phyloP scores from a whole-genome alignment of 202 grass and related monocot species.

The Zizania palustris region DNA sequence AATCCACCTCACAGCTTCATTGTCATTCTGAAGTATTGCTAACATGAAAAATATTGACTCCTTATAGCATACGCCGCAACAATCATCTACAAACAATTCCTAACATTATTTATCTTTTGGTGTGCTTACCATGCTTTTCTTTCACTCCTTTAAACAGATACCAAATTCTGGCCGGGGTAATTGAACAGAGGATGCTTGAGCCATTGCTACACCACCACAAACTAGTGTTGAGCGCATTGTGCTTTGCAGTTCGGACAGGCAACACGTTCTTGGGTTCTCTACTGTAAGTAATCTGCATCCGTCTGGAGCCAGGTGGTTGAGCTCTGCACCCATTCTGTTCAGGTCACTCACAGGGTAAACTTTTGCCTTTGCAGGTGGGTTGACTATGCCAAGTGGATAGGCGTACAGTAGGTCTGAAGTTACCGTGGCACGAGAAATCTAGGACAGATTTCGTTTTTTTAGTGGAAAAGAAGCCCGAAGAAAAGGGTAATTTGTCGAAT shows the following conservation, averaged over 20 bases:
- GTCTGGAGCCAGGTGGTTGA: slow-evolving; percentile 3
- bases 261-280: slow-evolving; percentile 95
- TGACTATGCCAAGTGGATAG: slow-evolving; percentile 83
- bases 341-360: slow-evolving; percentile 39
- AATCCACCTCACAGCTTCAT: neutral
- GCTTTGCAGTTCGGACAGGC: slow-evolving; percentile 93
- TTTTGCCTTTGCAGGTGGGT: slow-evolving; percentile 82
- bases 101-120: neutral
- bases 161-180: slow-evolving; percentile 81
- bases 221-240: slow-evolving; percentile 58
- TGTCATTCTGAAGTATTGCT: neutral
- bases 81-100: no score
- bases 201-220: slow-evolving; percentile 82
- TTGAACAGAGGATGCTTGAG: slow-evolving; percentile 93
- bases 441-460: neutral
- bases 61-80: no score
- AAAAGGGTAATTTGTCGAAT: slow-evolving; percentile 36
- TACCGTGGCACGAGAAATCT: slow-evolving; percentile 1
- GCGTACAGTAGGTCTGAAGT: slow-evolving; percentile 59
- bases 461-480: neutral
- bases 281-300: slow-evolving; percentile 57
- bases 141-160: slow-evolving; percentile 62
- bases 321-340: slow-evolving; percentile 21
- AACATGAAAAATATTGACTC: neutral
- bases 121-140: slow-evolving; percentile 17